Base-by-base conservation (phyloP, 2,329 filamentous ascomycete species). In the Cercospora sp. region DNA sequence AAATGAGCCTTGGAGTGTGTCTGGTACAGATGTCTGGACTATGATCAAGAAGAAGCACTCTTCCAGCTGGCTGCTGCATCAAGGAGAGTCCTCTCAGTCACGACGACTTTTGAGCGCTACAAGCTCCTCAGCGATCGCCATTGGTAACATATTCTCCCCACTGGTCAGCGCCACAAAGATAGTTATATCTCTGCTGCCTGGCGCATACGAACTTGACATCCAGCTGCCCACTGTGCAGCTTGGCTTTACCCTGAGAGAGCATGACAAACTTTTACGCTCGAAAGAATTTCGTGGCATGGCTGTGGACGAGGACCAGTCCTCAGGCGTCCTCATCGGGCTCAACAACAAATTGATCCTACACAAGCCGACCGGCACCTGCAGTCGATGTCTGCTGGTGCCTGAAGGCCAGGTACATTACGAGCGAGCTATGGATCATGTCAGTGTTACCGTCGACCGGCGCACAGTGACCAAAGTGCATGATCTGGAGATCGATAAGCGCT, bases 291-390 rank as follows among this genome's bases (percentile, higher is more conserved):
- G 61, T 5, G 40, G 40, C 18, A 64, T 67, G 63, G 37, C 40
- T 45, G 66, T 79, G 0, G 87, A 89, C 62, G 74, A 76, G 0
- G 70, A 86, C 5, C 90, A 92, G 72, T 85, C 90, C 62, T 78
- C 83, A 0, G 89, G 89, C 0, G 87, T 86, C 0, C 82, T 85
- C 72, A 85, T 90, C 66, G 89, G 89, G 0, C 79, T 91, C 0
- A 68, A 77, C 1, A 88, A 85, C 74, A 89, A 86, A 74, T 76
- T 90, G 3, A 83, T 90, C 0, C 75, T 90, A 2, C 60, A 49
- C 16, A 26, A 16, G 3, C 10, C 26, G 1, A 21, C 24, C 8
- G 59, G 49, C 9, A 6, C 16, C 12, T 6, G 21, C 1, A 83
- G 85, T 21, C 67, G 71, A 1, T 78, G 91, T 0, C 79, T 87